These are phyloP conservation scores for Thozetella sp. DNA, from an alignment of 495 filamentous ascomycete species.

Conservation along the genomic window DNA sequence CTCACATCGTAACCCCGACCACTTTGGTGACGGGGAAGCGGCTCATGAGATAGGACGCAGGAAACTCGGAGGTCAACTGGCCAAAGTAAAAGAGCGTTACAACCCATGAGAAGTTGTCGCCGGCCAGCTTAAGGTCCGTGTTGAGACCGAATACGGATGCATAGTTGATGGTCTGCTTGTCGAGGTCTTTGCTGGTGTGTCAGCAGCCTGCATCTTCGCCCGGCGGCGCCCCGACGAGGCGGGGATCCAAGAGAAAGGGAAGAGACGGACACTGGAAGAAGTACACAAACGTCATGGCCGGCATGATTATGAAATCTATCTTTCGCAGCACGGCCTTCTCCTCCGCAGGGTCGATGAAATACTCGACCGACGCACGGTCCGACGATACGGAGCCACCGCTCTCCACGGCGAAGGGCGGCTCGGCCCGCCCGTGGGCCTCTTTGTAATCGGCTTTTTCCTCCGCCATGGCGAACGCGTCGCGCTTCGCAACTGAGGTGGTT, in stretches of 20 bases:
- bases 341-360: slow-evolving; percentile 3
- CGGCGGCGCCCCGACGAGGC: neutral
- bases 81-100: slow-evolving; percentile 60
- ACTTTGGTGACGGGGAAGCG: slow-evolving; percentile 5
- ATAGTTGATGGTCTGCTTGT: slow-evolving; percentile 61
- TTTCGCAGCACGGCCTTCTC: slow-evolving; percentile 4
- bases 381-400: neutral
- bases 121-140: slow-evolving; percentile 46
- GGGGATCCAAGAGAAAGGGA: neutral
- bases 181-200: slow-evolving; percentile 29
- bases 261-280: slow-evolving; percentile 6
- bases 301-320: slow-evolving; percentile 5
- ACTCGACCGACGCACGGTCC: neutral
- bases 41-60: slow-evolving; percentile 36
- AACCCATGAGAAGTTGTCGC: slow-evolving; percentile 55
- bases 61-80: slow-evolving; percentile 53
- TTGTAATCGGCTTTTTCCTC: no score
- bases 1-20: slow-evolving; percentile 4
- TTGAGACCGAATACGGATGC: slow-evolving; percentile 60
- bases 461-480: no score
- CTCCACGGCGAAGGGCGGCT: neutral
- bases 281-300: slow-evolving; percentile 3
- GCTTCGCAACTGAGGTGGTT: no score
- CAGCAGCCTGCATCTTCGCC: no score
- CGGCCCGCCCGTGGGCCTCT: no score